phyloP scores from a whole-genome alignment of 2,329 filamentous ascomycete genomes.

The Bipolaris sorokiniana region DNA sequence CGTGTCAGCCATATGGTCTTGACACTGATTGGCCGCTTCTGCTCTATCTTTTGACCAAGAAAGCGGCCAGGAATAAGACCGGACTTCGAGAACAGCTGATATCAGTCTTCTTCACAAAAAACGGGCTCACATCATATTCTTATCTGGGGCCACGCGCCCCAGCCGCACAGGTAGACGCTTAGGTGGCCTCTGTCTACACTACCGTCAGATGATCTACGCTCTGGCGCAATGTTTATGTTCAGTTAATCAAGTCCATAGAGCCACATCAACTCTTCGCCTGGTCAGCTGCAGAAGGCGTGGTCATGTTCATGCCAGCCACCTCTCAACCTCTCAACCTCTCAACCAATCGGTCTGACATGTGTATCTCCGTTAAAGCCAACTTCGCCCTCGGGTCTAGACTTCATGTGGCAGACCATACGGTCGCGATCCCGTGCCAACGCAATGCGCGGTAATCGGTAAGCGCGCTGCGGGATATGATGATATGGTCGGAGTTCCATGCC shows the following conservation, averaged over 20 bases:
- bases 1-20: conserved; percentile 1
- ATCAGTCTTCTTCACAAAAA: neutral
- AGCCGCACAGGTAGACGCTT: neutral
- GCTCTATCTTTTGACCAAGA: neutral
- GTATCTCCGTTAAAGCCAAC: neutral
- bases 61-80: neutral
- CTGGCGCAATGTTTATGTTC: neutral
- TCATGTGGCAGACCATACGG: conserved; percentile 3
- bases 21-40: conserved; percentile 8
- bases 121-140: neutral
- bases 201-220: neutral
- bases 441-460: neutral
- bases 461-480: conserved; percentile 1
- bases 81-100: neutral
- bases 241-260: neutral
- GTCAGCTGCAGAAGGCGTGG: neutral
- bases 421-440: neutral
- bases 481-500: neutral
- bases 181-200: neutral
- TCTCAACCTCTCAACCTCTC: neutral
- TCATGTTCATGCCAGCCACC: neutral
- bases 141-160: neutral
- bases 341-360: conserved; percentile 1
- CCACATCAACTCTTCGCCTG: conserved; percentile 1
- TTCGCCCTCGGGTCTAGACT: conserved; percentile 2